These are phyloP conservation scores for Colletotrichum limetticola DNA, from an alignment of 2,329 filamentous ascomycete genomes.

Conservation along the genomic window DNA sequence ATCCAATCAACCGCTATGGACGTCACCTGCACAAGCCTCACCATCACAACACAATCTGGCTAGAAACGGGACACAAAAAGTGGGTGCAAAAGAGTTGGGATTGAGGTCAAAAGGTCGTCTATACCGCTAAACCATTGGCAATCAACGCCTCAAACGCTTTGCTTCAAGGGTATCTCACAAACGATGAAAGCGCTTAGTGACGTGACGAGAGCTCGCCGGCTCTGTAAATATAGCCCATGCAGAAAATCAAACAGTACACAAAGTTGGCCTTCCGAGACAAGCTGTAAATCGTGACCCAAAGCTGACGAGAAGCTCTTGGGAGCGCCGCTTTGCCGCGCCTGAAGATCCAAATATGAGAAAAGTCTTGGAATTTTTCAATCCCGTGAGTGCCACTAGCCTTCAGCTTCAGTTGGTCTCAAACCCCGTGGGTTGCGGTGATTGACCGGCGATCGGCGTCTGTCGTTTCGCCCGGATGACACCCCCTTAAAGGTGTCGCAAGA, in stretches of 20 bases:
- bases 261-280: not conserved
- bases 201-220: slow-evolving; percentile 1
- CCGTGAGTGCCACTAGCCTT: no score
- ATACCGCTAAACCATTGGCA: not conserved
- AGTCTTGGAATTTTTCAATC: not conserved
- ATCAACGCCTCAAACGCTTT: slow-evolving; percentile 13
- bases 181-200: not conserved
- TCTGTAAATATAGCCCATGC: not conserved
- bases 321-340: not conserved
- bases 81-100: not conserved
- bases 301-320: not conserved
- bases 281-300: not conserved
- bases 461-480: not conserved
- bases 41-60: not conserved
- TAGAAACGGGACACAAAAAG: not conserved
- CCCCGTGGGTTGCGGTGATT: not conserved
- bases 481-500: slow-evolving; percentile 34
- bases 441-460: not conserved
- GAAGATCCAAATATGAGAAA: not conserved
- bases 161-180: slow-evolving; percentile 27
- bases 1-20: not conserved
- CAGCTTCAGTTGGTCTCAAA: not conserved
- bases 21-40: not conserved
- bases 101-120: not conserved
- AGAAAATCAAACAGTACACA: not conserved